Evolutionary conservation across 768 basidiomycete genomes (phyloP).

Genomic region (Dioszegia hungarica): DNA sequence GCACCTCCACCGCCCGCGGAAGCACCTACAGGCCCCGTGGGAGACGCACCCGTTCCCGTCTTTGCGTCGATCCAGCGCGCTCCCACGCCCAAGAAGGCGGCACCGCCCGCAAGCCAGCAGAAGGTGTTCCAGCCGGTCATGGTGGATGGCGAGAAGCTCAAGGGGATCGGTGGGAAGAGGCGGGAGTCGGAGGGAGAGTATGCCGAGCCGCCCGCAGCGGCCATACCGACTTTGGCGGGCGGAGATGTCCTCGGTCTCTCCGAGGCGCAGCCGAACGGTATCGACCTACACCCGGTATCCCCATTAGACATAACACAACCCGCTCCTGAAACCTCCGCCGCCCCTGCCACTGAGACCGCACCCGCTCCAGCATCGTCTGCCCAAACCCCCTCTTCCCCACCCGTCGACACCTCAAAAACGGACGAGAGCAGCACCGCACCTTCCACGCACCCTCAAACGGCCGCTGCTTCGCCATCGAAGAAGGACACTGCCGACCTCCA

Average conservation of each 20-base stretch:
- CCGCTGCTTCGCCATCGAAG: background rate
- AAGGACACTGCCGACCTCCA: background rate
- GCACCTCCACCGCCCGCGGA: constrained; percentile 6
- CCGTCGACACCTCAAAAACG: no score
- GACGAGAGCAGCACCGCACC: background rate
- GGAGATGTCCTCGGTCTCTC: background rate
- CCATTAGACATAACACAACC: background rate
- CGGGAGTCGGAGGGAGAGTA: constrained; percentile 15
- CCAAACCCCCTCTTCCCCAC: no score
- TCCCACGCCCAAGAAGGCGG: background rate
- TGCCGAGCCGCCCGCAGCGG: background rate
- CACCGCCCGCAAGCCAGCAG: background rate
- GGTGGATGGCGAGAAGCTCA: constrained; percentile 26
- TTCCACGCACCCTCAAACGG: background rate
- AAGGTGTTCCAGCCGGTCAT: constrained; percentile 5
- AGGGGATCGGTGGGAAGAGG: constrained; percentile 14
- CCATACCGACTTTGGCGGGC: background rate
- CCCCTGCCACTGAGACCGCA: no score
- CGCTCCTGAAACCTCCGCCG: background rate
- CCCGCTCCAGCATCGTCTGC: no score
- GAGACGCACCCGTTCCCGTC: background rate
- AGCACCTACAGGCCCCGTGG: background rate
- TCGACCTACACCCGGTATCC: background rate
- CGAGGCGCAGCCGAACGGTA: background rate
- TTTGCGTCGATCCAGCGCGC: constrained; percentile 7